Evolutionary conservation across 2,329 filamentous ascomycete genomes (phyloP), one percentile per base, ranked within the genome.

Genomic region (Hortaea sp.): DNA sequence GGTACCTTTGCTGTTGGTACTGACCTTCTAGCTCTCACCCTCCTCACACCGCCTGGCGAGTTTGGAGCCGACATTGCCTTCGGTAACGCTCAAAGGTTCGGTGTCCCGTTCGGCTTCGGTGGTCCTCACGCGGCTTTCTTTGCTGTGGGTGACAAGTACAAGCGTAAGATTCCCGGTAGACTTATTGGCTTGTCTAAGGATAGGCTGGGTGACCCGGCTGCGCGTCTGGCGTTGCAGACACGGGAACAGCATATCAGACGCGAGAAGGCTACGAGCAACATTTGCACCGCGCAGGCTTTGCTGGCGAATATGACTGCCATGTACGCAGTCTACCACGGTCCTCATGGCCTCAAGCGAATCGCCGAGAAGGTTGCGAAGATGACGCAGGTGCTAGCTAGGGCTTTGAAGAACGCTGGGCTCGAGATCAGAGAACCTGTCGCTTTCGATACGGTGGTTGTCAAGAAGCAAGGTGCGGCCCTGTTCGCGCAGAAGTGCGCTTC

Each of bases 121-220:
- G 90, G 90, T 13, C 90, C 90, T n/a, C 90, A 95, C 61, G 90
- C 90, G 28, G 90, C 89, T 12, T 97, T 97, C 77, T 95, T 97
- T 64, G 86, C 90, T 13, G 88, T 89, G 45, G 80, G 80, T 45
- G 89, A 95, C 42, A 87, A 90, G 67, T 81, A 90, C 70, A 95
- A 95, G 78, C 79, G 90, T 49, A 94, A 94, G 70, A 90, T 95
- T 53, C 90, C 90, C 4, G 90, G 89, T 39, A 84, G 90, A 55
- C 71, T 95, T 29, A 84, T 97, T 51, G 90, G 90, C 56, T 76
- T 95, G 3, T 95, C 90, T 43, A 94, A 94, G 67, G 90, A 97
- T 63, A 78, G 90, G 45, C 74, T 88, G 5, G 90, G 90, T 6
- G 79, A 85, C 52, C 82, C 77, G 9, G 90, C 89, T 5, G 81